Evolutionary conservation across 108 stramenopile genomes (phyloP).

Genomic region (Cafeteria roenbergensis): DNA sequence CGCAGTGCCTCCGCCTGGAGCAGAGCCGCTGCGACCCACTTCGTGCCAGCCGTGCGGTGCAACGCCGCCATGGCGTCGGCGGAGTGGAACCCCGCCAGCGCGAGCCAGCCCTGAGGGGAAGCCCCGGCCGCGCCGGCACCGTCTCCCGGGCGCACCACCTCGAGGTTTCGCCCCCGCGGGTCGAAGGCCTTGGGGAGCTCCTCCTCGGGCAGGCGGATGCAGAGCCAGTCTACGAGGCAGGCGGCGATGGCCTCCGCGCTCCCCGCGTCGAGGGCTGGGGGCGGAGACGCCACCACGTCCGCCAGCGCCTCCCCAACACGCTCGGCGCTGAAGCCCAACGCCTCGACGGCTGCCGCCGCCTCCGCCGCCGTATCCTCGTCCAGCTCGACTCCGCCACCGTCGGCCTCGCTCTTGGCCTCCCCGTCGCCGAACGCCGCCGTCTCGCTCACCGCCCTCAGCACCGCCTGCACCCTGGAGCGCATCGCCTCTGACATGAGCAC

Average conservation of each 20-base stretch:
- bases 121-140: not conserved
- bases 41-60: no score
- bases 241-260: not conserved
- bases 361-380: not conserved
- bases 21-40: no score
- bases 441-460: not conserved
- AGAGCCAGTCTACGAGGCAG: constrained; percentile 14
- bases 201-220: constrained; percentile 8
- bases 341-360: not conserved
- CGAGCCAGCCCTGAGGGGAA: no score
- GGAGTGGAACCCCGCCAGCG: not conserved
- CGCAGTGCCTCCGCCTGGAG: no score
- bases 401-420: constrained; percentile 3
- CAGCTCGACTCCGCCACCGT: not conserved
- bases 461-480: no score
- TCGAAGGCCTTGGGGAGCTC: constrained; percentile 4
- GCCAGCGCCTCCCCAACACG: not conserved
- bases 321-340: not conserved
- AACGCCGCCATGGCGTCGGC: not conserved
- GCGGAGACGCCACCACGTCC: not conserved
- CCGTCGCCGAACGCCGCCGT: constrained; percentile 1
- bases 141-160: not conserved
- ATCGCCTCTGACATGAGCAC: not conserved
- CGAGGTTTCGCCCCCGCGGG: constrained; percentile 9
- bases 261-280: not conserved